These are phyloP conservation scores for Colletotrichum caudatum DNA, from an alignment of 2,329 filamentous ascomycete species.

Conservation along the genomic window DNA sequence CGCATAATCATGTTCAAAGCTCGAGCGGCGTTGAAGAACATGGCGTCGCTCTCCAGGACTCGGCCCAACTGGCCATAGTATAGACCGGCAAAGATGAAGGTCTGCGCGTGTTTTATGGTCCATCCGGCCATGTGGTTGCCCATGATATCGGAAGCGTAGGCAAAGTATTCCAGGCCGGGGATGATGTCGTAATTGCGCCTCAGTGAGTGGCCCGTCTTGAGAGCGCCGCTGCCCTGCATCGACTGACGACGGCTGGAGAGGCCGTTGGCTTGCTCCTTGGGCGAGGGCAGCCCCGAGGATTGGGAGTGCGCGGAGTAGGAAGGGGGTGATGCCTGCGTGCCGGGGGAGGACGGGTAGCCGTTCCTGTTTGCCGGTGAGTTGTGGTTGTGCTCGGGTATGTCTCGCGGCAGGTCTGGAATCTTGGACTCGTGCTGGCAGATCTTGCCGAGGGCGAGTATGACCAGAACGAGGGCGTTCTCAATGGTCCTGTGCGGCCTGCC, in stretches of 20 bases:
- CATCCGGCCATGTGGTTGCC: slow-evolving; percentile 84
- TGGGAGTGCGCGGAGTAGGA: slow-evolving; percentile 58
- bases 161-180: slow-evolving; percentile 91
- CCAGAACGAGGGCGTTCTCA: slow-evolving; percentile 82
- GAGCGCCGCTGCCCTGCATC: slow-evolving; percentile 56
- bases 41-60: slow-evolving; percentile 84
- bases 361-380: slow-evolving; percentile 56
- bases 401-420: slow-evolving; percentile 63
- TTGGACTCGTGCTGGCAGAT: slow-evolving; percentile 72
- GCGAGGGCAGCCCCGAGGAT: slow-evolving; percentile 64
- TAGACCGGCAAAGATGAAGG: slow-evolving; percentile 84
- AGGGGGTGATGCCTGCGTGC: slow-evolving; percentile 65
- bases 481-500: slow-evolving; percentile 74
- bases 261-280: slow-evolving; percentile 62
- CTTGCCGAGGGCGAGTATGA: slow-evolving; percentile 88
- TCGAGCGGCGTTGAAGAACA: slow-evolving; percentile 68
- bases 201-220: slow-evolving; percentile 40
- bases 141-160: slow-evolving; percentile 86
- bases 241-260: slow-evolving; percentile 63
- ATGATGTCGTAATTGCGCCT: slow-evolving; percentile 83
- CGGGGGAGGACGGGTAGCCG: slow-evolving; percentile 63
- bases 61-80: slow-evolving; percentile 91
- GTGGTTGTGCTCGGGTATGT: slow-evolving; percentile 54
- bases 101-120: slow-evolving; percentile 86
- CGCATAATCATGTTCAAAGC: slow-evolving; percentile 79